Base-by-base conservation (phyloP, 148 eudicot genomes). In the Euryodendron excelsum region DNA sequence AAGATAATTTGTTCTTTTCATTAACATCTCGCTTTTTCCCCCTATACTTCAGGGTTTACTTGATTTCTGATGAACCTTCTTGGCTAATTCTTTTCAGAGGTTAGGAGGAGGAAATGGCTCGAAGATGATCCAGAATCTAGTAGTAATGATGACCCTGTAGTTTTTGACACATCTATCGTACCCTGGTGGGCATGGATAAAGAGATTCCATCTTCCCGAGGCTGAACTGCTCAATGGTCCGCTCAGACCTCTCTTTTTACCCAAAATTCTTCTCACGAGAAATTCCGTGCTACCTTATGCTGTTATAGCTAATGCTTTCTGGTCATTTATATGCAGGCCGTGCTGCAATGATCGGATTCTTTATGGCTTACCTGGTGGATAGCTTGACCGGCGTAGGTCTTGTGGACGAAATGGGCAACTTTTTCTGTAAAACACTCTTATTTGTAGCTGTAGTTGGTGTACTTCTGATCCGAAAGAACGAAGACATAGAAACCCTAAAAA, bases 181-280 rank as follows among this genome's bases (percentile, higher is more conserved):
- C 99, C 99, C 15, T 96, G 99, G 99, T 93, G 99, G 99, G 98
- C 97, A 78, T 96, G 99, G 99, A 80, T 92, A 61, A 96, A 93
- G 84, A 85, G 97, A 79, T 96, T 93, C 86, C 99, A 96, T 85
- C 99, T 96, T 84, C 99, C 99, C 3, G 99, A 96, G 89, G 99
- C 98, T 34, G 99, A 96, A 85, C 87, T 85, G 62, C 97, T 96
- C 76, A 96, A 96, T 71, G 99, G 98, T 93, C 75, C 76, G 91
- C 72, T 58, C 74, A 11, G 2, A 8, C 28, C 21, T 75, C 14
- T 75, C 68, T 33, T 70, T 73, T 30, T 17, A 17, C 60, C 25
- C 25, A 62, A 23, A 45, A 21, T 44, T 59, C 17, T 50, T 9
- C 39, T 4, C 20, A 39, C 25, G 27, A 11, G 10, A 50, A 1